Conservation (phyloP, 306 rosid species). For the Prunus dulcis region DNA sequence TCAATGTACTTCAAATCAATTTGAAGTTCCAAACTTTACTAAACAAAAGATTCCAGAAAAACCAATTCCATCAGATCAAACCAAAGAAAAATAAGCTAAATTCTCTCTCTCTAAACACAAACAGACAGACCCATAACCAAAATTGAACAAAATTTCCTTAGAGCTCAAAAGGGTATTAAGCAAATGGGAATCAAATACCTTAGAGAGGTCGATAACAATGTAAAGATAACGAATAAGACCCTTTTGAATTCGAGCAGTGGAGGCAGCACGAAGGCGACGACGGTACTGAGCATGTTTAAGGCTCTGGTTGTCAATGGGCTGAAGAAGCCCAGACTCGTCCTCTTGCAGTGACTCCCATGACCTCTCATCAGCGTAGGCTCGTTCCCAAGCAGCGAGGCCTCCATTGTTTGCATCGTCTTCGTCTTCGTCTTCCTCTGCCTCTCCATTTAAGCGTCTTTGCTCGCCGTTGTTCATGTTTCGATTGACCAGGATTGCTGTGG, state of each 20-base stretch:
- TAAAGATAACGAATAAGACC: conserved; percentile 89
- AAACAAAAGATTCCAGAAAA: not conserved
- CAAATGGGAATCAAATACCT: conserved; percentile 43
- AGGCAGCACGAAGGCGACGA: conserved; percentile 71
- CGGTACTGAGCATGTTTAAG: conserved; percentile 87
- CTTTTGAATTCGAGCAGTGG: conserved; percentile 79
- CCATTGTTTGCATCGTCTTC: conserved; percentile 63
- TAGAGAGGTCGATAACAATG: conserved; percentile 72
- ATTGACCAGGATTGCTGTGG: not conserved
- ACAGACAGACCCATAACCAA: not conserved
- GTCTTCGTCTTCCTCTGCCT: conserved; percentile 72
- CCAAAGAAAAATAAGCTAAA: not conserved
- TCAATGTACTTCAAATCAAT: not conserved
- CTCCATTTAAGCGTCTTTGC: conserved; percentile 51
- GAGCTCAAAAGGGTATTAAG: not conserved
- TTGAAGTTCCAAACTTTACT: not conserved
- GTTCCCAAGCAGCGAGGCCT: conserved; percentile 89
- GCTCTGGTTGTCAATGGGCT: conserved; percentile 73
- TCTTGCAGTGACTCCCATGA: conserved; percentile 95
- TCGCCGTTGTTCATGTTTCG: conserved; percentile 61
- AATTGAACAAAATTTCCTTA: not conserved
- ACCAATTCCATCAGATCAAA: not conserved
- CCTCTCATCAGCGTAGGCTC: conserved; percentile 87
- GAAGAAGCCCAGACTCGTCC: conserved; percentile 95
- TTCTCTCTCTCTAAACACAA: not conserved